These are phyloP conservation scores for Gastrodia elata DNA, from an alignment of 106 monocot species.

Conservation along the genomic window DNA sequence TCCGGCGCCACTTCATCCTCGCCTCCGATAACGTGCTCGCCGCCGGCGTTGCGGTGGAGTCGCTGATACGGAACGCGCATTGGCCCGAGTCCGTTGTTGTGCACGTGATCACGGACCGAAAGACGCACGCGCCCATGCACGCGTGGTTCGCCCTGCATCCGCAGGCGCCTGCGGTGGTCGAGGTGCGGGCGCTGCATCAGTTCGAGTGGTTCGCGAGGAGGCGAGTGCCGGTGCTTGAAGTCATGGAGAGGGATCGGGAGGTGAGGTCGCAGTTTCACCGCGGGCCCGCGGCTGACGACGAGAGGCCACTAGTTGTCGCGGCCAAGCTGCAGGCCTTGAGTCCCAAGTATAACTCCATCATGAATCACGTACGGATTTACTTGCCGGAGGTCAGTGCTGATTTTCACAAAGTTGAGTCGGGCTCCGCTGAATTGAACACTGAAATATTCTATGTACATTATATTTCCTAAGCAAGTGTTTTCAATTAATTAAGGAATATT, in stretches of 20 bases:
- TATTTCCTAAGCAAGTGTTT: too few relatives aligned
- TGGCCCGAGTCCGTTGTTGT: constrained; percentile 34
- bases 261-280: constrained; percentile 54
- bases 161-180: constrained; percentile 51
- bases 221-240: constrained; percentile 58
- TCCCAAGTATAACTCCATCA: constrained; percentile 71
- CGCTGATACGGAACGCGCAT: constrained; percentile 42
- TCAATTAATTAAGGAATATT: too few relatives aligned
- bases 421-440: too few relatives aligned
- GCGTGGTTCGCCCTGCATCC: constrained; percentile 80
- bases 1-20: constrained; percentile 58
- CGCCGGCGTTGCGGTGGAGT: constrained; percentile 50
- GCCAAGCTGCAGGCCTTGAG: constrained; percentile 77
- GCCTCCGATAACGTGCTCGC: constrained; percentile 82
- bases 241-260: constrained; percentile 64
- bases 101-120: constrained; percentile 69
- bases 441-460: too few relatives aligned
- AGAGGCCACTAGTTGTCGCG: constrained; percentile 60
- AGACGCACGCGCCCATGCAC: constrained; percentile 70
- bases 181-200: constrained; percentile 64
- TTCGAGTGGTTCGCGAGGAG: constrained; percentile 79
- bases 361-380: constrained; percentile 85
- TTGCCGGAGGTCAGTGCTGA: constrained; percentile 52
- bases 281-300: constrained; percentile 38
- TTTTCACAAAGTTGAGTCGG: background rate